Base-by-base conservation (phyloP, 2,329 filamentous ascomycete species). In the Myriosclerotinia scirpicola region DNA sequence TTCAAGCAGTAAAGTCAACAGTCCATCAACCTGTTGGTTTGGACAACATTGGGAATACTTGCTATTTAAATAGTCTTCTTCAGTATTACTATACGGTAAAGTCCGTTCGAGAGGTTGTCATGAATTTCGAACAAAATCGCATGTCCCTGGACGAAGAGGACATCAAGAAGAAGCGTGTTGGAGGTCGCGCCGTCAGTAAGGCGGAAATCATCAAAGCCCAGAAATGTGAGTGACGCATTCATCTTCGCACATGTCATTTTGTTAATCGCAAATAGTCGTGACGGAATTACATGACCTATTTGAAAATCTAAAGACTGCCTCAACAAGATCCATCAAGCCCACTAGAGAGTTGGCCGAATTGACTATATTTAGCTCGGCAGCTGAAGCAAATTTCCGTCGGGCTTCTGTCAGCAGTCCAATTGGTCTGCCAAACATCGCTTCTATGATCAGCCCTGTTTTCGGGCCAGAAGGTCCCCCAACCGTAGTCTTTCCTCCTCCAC, bases 31-130 rank as follows among this genome's bases (percentile, higher is more conserved):
- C 95, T 0, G 91, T 96, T 30, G 95, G 95, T 0, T 83, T 98
- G 7, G 85, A 88, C 70, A 99, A 98, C 73, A 96, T 98, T 67
- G 93, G 95, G 67, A 99, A 99, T 75, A 99, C 96, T 0, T 99
- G 95, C 77, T 99, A 99, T 74, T 83, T 99, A 65, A 99, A 99
- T 81, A 98, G 94, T 78, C 85, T 99, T 59, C 82, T 99, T 12
- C 95, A 99, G 74, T 98, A 96, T 76, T 90, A 97, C 71, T 97
- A 96, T 76, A 96, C 93, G 0, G 86, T 98, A 65, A 89, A 88
- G 69, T 88, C 91, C 2, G 82, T 98, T 40, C 87, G 94, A 60
- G 85, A 95, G 6, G 85, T 97, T 70, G 88, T 97, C 3, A 81
- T 96, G 67, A 82, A 92, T 60, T 92, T 91, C 71, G 87, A 94